Base-by-base conservation (phyloP, 345 rosid genomes). In the Arabis alpina region DNA sequence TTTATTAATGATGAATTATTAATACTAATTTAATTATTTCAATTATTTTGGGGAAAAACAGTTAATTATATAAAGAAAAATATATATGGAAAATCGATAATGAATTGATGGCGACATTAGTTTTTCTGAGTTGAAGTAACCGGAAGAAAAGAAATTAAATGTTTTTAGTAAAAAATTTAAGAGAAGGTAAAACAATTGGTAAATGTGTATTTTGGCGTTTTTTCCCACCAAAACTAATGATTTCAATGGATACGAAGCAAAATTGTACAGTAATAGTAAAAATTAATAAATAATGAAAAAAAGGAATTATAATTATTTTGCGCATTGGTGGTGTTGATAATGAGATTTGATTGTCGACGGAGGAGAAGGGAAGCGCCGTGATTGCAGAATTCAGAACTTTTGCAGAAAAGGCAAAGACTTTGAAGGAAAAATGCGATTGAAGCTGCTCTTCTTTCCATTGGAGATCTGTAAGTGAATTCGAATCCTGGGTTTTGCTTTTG, bases 401-500 rank as follows among this genome's bases (percentile, higher is more conserved):
- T 60, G 43, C 66, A 14, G 58, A 48, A 48, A 69, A 48, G 58
- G 41, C 73, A 49, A 45, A 70, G 13, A 10, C 74, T 59, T 59
- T 2, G 28, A 28, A 8, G 39, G 14, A 32, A 3, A 19, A 64
- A 50, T 64, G 69, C 58, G 23, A 41, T 42, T 53, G 61, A 69
- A 32, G 39, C 30, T 47, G 45, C 49, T 69, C 10, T 25, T 27
- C 65, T 58, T 69, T 12, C 48, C n/a, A 52, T 50, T 50, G 52
- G 67, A 70, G 67, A 70, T 70, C 74, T 51, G 74, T 70, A 70
- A 70, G 74, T 70, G 52, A 70, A 34, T 47, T 69, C 41, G 14
- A 70, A 8, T 58, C 42, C 58, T 59, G 54, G 42, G 40, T 19
- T 30, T 30, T n/a, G 13, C 0, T 64, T 59, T 48, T 70, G 50